Conservation (phyloP, 2,329 filamentous ascomycete species). For the Eurotiales sp. region DNA sequence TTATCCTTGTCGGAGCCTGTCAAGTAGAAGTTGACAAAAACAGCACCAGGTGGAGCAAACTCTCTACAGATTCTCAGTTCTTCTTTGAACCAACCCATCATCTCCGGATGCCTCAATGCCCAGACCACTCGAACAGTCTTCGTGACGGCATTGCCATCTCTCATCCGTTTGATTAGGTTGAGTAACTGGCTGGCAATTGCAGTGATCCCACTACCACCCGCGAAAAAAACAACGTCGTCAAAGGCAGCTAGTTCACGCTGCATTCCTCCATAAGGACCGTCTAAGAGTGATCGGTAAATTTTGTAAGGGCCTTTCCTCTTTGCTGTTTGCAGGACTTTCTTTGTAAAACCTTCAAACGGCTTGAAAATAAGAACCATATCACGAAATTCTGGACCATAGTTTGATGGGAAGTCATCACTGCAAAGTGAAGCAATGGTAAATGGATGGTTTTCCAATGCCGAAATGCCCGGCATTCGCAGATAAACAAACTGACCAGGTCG, state of each 20-base stretch:
- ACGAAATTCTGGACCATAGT: constrained; percentile 80
- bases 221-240: constrained; percentile 88
- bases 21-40: constrained; percentile 93
- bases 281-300: constrained; percentile 86
- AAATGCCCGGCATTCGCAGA: constrained; percentile 88
- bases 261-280: constrained; percentile 95
- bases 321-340: constrained; percentile 75
- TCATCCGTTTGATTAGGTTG: constrained; percentile 93
- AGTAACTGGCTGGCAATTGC: constrained; percentile 87
- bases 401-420: constrained; percentile 87
- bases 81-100: constrained; percentile 97
- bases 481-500: constrained; percentile 93
- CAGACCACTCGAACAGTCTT: constrained; percentile 90
- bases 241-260: constrained; percentile 84
- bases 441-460: constrained; percentile 85
- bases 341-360: constrained; percentile 86
- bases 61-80: constrained; percentile 89
- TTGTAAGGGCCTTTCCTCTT: constrained; percentile 84
- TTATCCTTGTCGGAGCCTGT: constrained; percentile 61
- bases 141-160: constrained; percentile 89
- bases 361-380: constrained; percentile 91
- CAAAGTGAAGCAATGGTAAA: constrained; percentile 93
- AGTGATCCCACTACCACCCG: constrained; percentile 91
- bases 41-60: constrained; percentile 78
- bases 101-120: constrained; percentile 85